Conservation (phyloP, 2,329 filamentous ascomycete species). For the Myrmaecium sp. region DNA sequence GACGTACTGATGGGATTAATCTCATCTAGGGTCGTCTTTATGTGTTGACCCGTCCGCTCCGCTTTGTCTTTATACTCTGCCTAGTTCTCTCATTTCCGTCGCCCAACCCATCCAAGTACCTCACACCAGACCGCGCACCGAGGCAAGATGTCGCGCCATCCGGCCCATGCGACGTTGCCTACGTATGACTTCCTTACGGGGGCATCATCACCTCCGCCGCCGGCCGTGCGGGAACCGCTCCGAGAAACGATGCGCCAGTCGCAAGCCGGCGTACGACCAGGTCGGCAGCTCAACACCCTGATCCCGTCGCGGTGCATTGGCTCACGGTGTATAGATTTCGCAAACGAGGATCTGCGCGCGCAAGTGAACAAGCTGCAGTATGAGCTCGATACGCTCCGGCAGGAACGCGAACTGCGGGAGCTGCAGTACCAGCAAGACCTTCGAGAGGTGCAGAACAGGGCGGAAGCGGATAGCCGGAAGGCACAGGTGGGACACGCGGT, state of each 20-base stretch:
- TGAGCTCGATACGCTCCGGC: conserved; percentile 69
- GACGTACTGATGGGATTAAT: too few relatives aligned
- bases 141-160: conserved; percentile 10
- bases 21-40: too few relatives aligned
- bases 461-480: conserved; percentile 71
- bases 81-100: not conserved
- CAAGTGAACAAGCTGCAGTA: conserved; percentile 80
- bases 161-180: conserved; percentile 24
- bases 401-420: conserved; percentile 66
- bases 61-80: too few relatives aligned
- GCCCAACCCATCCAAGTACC: not conserved
- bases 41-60: too few relatives aligned
- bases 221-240: conserved; percentile 16
- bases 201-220: conserved; percentile 16
- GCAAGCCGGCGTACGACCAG: conserved; percentile 18
- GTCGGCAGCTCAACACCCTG: conserved; percentile 4
- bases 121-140: not conserved
- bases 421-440: conserved; percentile 72
- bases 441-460: conserved; percentile 59
- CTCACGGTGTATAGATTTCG: conserved; percentile 16
- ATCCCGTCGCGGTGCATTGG: conserved; percentile 2
- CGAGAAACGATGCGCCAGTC: conserved; percentile 29
- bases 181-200: conserved; percentile 33
- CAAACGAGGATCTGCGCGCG: conserved; percentile 67
- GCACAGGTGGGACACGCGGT: conserved; percentile 35